Evolutionary conservation across 495 filamentous ascomycete genomes (phyloP).

Genomic region (Paragyromitra xinjiangensis): DNA sequence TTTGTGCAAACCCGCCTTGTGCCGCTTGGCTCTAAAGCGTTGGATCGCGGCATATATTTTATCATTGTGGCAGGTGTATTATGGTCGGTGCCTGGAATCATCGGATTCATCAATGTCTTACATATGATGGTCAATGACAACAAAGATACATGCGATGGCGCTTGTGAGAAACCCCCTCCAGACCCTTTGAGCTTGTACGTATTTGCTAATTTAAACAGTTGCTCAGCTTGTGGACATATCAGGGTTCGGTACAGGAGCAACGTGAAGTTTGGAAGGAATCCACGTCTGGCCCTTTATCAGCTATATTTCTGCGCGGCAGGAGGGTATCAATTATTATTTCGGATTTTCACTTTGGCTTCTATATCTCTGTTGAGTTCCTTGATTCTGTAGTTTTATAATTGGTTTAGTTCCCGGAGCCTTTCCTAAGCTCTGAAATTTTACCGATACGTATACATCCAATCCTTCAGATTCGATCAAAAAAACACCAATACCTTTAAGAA

Average conservation of each 20-base stretch:
- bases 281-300: not conserved
- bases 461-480: too few relatives aligned
- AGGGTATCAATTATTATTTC: not conserved
- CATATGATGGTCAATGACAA: not conserved
- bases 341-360: not conserved
- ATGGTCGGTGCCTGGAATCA: not conserved
- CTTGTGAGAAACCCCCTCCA: not conserved
- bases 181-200: not conserved
- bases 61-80: not conserved
- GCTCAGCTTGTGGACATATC: not conserved
- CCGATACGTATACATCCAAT: too few relatives aligned
- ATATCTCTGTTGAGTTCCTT: not conserved
- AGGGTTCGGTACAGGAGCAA: not conserved
- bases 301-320: not conserved
- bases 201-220: not conserved
- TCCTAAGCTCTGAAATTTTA: too few relatives aligned
- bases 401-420: too few relatives aligned
- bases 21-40: not conserved
- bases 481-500: too few relatives aligned
- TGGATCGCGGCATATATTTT: not conserved
- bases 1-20: constrained; percentile 3
- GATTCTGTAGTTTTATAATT: too few relatives aligned
- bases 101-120: not conserved
- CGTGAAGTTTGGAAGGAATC: not conserved
- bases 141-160: not conserved